Conservation (phyloP, 2,329 filamentous ascomycete species). For the Plenodomus biglobosus region DNA sequence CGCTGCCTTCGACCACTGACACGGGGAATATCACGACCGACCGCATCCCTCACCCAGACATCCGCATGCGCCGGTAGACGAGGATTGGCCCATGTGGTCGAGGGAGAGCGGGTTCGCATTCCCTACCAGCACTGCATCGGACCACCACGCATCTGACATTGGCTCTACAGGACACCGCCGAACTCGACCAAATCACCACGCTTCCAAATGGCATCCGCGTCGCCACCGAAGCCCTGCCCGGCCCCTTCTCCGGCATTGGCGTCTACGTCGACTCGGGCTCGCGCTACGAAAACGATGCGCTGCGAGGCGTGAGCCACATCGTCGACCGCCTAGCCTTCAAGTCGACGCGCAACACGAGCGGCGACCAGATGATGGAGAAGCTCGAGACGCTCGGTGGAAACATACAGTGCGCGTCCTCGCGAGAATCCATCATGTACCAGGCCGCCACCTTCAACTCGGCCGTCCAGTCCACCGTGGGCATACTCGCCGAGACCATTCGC, state of each 20-base stretch:
- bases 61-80: conserved; percentile 26
- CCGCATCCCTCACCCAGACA: conserved; percentile 18
- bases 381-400: conserved; percentile 90
- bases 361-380: conserved; percentile 83
- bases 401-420: conserved; percentile 92
- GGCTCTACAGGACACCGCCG: conserved; percentile 68
- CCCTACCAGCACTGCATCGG: no score
- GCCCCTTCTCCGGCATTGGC: conserved; percentile 91
- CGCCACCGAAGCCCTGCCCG: conserved; percentile 89
- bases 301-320: conserved; percentile 92
- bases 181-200: conserved; percentile 84
- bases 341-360: conserved; percentile 68
- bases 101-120: conserved; percentile 39
- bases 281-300: conserved; percentile 81
- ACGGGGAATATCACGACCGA: conserved; percentile 26
- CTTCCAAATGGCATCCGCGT: conserved; percentile 92
- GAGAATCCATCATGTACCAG: conserved; percentile 98
- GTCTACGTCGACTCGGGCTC: conserved; percentile 96
- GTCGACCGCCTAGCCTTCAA: conserved; percentile 97
- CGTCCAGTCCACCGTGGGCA: conserved; percentile 75
- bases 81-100: conserved; percentile 34
- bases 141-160: conserved; percentile 8
- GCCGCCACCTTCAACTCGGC: conserved; percentile 95
- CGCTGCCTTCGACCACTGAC: conserved; percentile 32
- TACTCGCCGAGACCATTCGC: conserved; percentile 92